Percentiles rank a stretch among this genome's conserved stretches.
These are phyloP conservation scores for Warburgia ugandensis DNA, from an alignment of 164 flowering plant genomes.

Conservation along the genomic window DNA sequence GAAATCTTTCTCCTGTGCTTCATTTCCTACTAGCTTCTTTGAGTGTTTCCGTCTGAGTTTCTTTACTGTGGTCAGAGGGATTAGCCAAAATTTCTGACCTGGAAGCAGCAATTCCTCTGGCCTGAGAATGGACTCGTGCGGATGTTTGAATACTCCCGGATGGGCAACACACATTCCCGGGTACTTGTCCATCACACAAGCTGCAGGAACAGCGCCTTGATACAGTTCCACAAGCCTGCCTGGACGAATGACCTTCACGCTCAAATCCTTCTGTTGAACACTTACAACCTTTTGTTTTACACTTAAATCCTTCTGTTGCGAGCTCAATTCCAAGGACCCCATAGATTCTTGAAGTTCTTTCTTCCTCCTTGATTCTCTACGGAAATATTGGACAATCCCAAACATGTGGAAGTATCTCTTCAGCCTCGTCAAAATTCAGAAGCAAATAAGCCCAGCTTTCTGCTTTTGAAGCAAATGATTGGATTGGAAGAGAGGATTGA, in stretches of 20 bases:
- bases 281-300: too few relatives aligned
- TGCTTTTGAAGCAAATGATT: too few relatives aligned
- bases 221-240: constrained; percentile 50
- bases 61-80: constrained; percentile 34
- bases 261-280: constrained; percentile 18
- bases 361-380: constrained; percentile 2
- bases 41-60: constrained; percentile 39
- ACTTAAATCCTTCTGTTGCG: background rate
- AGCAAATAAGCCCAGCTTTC: too few relatives aligned
- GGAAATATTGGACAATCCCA: background rate
- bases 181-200: constrained; percentile 35
- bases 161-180: constrained; percentile 44
- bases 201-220: constrained; percentile 28
- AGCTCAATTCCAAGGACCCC: background rate
- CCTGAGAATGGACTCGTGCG: constrained; percentile 34
- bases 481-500: too few relatives aligned
- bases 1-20: constrained; percentile 8
- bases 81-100: constrained; percentile 41
- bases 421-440: too few relatives aligned
- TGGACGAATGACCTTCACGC: constrained; percentile 43
- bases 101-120: constrained; percentile 42
- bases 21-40: constrained; percentile 6
- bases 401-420: background rate
- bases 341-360: background rate
- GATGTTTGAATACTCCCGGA: constrained; percentile 47